Percentiles rank a stretch among this genome's conserved stretches.
phyloP scores from a whole-genome alignment of 345 rosid species.

The Trapa incisa region DNA sequence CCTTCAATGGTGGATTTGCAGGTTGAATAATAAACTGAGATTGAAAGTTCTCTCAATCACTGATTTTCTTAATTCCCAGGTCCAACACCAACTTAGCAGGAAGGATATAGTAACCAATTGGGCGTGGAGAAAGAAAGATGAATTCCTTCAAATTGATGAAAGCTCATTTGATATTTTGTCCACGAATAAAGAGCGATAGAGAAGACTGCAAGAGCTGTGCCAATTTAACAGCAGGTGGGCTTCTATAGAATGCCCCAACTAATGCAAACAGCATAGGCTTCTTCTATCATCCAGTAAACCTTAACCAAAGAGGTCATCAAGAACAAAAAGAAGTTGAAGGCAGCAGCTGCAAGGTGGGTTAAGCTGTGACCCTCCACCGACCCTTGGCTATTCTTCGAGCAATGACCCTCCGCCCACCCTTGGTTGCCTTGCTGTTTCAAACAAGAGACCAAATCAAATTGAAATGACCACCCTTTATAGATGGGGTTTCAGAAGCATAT shows the following conservation, averaged over 20 bases:
- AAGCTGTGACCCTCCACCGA: constrained; percentile 76
- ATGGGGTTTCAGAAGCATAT: background rate
- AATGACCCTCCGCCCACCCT: constrained; percentile 89
- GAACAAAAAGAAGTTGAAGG: background rate
- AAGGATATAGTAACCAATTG: too few relatives aligned
- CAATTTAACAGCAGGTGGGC: too few relatives aligned
- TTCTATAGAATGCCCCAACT: background rate
- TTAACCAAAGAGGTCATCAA: background rate
- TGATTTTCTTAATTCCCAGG: too few relatives aligned
- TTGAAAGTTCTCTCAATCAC: too few relatives aligned
- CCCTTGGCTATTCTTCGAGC: constrained; percentile 97
- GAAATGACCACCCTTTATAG: background rate
- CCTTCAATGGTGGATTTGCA: too few relatives aligned
- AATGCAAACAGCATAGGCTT: background rate
- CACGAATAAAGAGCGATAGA: background rate
- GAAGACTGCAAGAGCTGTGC: too few relatives aligned
- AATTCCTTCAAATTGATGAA: too few relatives aligned
- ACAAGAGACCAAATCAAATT: constrained; percentile 4
- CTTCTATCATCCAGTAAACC: background rate
- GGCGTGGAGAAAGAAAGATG: too few relatives aligned
- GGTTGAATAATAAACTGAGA: too few relatives aligned
- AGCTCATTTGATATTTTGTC: too few relatives aligned
- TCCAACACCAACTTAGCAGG: too few relatives aligned
- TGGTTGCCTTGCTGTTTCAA: constrained; percentile 78
- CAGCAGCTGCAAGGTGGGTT: constrained; percentile 5